These are phyloP conservation scores for Pouteria glomerata DNA, from an alignment of 148 eudicot genomes.

Conservation along the genomic window DNA sequence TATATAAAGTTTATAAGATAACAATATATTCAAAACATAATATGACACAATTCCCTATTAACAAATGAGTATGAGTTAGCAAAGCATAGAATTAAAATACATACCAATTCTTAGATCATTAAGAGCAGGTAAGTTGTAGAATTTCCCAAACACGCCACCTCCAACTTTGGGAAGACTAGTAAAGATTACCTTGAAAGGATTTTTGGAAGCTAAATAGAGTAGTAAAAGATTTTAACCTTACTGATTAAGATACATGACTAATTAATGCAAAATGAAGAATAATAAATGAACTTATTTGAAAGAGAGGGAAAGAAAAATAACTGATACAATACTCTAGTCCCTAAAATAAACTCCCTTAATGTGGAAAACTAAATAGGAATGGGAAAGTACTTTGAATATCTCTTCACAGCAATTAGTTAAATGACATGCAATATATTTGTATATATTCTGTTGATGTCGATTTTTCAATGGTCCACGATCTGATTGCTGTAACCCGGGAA, in stretches of 20 bases:
- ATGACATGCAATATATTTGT: background rate
- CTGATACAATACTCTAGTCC: background rate
- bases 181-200: slow-evolving; percentile 79
- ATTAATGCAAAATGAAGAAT: background rate
- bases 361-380: background rate
- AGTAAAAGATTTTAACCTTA: background rate
- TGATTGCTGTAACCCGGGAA: too few species aligned
- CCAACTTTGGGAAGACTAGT: slow-evolving; percentile 84
- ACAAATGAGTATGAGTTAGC: background rate
- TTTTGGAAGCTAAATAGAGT: slow-evolving; percentile 61
- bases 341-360: background rate
- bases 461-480: too few species aligned
- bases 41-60: background rate
- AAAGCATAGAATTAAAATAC: background rate
- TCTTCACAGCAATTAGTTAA: background rate
- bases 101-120: slow-evolving; percentile 91
- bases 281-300: background rate
- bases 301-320: background rate
- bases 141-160: slow-evolving; percentile 96
- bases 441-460: too few species aligned
- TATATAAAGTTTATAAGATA: background rate
- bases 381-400: too few species aligned
- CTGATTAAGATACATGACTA: background rate
- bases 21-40: background rate
- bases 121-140: slow-evolving; percentile 85